Evolutionary conservation across 768 basidiomycete genomes (phyloP).

Genomic region (Paxillus ammoniavirescens): DNA sequence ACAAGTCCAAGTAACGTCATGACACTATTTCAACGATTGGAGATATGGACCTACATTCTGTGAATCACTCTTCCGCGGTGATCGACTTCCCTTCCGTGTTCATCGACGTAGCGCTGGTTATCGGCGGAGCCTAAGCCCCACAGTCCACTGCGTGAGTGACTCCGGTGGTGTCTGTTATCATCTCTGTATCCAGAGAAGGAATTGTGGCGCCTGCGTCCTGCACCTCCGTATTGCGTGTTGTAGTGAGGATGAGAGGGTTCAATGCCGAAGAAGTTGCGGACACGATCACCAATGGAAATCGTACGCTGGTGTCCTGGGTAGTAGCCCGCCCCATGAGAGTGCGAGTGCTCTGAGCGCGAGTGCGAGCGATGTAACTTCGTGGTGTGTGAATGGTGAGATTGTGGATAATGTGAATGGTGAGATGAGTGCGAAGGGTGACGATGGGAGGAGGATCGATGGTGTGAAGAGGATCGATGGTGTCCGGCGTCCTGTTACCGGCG

Average conservation of each 20-base stretch:
- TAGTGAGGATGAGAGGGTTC: slow-evolving; percentile 13
- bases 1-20: neutral
- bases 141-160: slow-evolving; percentile 16
- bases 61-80: slow-evolving; percentile 22
- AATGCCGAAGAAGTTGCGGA: slow-evolving; percentile 38
- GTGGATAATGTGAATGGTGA: slow-evolving; percentile 15
- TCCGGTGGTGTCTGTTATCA: slow-evolving; percentile 14
- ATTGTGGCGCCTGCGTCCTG: slow-evolving; percentile 24
- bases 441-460: slow-evolving; percentile 20
- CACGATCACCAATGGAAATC: slow-evolving; percentile 35
- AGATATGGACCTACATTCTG: slow-evolving; percentile 17
- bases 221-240: slow-evolving; percentile 7
- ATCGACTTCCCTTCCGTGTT: slow-evolving; percentile 29
- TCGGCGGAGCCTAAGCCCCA: slow-evolving; percentile 21
- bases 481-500: slow-evolving; percentile 15
- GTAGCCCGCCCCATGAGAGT: slow-evolving; percentile 5
- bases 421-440: slow-evolving; percentile 20
- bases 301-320: slow-evolving; percentile 14
- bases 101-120: slow-evolving; percentile 17
- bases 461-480: slow-evolving; percentile 17
- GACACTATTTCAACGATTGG: neutral
- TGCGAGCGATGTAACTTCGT: slow-evolving; percentile 10
- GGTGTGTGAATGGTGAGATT: slow-evolving; percentile 11
- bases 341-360: slow-evolving; percentile 14
- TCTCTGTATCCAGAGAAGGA: slow-evolving; percentile 25